phyloP scores from a whole-genome alignment of 768 basidiomycete genomes.

The Hericium coralloides region DNA sequence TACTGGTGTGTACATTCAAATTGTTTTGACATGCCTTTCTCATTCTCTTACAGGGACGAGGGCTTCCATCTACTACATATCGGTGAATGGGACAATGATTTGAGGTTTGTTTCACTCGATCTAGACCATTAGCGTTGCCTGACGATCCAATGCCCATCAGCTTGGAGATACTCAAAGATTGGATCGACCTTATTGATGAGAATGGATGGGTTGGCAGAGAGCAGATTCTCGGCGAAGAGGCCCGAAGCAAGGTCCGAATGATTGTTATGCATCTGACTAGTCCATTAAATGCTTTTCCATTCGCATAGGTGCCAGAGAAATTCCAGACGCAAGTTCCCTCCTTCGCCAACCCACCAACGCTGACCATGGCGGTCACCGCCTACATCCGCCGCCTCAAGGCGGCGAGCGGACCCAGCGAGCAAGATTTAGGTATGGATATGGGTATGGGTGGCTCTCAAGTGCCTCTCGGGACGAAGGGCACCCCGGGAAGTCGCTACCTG shows the following conservation, averaged over 20 bases:
- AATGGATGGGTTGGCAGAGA: conserved; percentile 96
- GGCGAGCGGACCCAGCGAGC: conserved; percentile 38
- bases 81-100: conserved; percentile 87
- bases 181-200: conserved; percentile 87
- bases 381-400: conserved; percentile 70
- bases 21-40: background rate
- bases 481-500: conserved; percentile 32
- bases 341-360: conserved; percentile 92
- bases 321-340: conserved; percentile 92
- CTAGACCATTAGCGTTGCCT: background rate
- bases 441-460: conserved; percentile 44
- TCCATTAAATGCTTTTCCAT: background rate
- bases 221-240: conserved; percentile 95
- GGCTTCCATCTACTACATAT: conserved; percentile 93
- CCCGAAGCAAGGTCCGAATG: conserved; percentile 70
- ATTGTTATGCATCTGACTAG: background rate
- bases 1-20: conserved; percentile 59
- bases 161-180: conserved; percentile 81
- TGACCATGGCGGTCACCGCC: conserved; percentile 87
- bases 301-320: conserved; percentile 64
- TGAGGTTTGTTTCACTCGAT: conserved; percentile 37
- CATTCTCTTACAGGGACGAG: conserved; percentile 64
- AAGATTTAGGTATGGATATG: conserved; percentile 59
- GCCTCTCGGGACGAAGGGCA: conserved; percentile 27
- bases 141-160: conserved; percentile 27